phyloP scores from a whole-genome alignment of 495 filamentous ascomycete species.

The Penicillium paxilli region DNA sequence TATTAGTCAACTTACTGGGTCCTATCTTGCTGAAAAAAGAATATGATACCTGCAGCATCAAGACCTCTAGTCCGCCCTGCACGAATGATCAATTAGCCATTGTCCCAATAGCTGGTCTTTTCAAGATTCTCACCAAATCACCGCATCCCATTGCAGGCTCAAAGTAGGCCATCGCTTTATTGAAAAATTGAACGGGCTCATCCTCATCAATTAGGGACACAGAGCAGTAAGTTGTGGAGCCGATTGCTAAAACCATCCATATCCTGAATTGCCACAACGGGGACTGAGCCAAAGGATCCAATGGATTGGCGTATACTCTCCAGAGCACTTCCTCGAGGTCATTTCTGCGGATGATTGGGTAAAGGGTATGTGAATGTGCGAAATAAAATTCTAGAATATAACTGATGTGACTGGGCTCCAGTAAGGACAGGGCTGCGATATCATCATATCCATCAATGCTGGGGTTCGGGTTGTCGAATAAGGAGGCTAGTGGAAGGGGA shows the following conservation, averaged over 20 bases:
- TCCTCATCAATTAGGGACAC: slow-evolving; percentile 39
- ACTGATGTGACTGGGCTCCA: slow-evolving; percentile 26
- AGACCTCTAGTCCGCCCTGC: slow-evolving; percentile 35
- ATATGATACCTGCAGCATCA: slow-evolving; percentile 44
- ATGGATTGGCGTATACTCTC: slow-evolving; percentile 27
- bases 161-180: slow-evolving; percentile 39
- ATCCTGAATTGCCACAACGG: slow-evolving; percentile 34
- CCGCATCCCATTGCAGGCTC: slow-evolving; percentile 36
- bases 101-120: background rate
- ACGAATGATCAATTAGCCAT: background rate
- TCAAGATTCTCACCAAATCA: slow-evolving; percentile 28
- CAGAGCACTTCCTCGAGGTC: slow-evolving; percentile 31
- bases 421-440: slow-evolving; percentile 13
- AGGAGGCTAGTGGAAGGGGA: slow-evolving; percentile 15
- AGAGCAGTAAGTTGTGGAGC: slow-evolving; percentile 37
- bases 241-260: slow-evolving; percentile 44
- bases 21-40: slow-evolving; percentile 44
- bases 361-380: slow-evolving; percentile 42
- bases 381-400: slow-evolving; percentile 40
- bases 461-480: slow-evolving; percentile 18
- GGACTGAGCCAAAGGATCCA: slow-evolving; percentile 24
- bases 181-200: slow-evolving; percentile 34
- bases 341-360: slow-evolving; percentile 32
- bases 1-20: slow-evolving; percentile 29
- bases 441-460: slow-evolving; percentile 17